Percentiles rank a stretch among this genome's conserved stretches.
Conservation (phyloP, 2,329 filamentous ascomycete species). For the Mariannaea sp. region DNA sequence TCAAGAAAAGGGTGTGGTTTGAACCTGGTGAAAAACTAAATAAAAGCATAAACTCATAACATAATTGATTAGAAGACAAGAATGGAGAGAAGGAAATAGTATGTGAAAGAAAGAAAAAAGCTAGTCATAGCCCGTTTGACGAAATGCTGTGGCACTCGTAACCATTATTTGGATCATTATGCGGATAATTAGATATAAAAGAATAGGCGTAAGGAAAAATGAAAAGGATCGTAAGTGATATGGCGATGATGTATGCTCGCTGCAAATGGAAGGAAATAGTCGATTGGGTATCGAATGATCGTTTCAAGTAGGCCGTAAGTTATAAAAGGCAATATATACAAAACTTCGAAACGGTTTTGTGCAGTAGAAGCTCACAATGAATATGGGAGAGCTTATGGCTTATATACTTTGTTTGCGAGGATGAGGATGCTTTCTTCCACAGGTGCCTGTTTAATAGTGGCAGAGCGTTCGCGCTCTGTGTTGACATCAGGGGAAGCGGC, state of each 20-base stretch:
- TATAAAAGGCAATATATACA: conserved; percentile 21
- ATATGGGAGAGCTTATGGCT: conserved; percentile 40
- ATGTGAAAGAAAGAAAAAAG: too few species aligned
- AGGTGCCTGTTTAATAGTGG: conserved; percentile 40
- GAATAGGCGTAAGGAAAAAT: too few species aligned
- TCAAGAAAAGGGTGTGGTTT: too few species aligned
- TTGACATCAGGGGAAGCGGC: conserved; percentile 23
- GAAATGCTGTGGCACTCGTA: too few species aligned
- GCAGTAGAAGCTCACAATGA: conserved; percentile 2
- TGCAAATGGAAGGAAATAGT: conserved; percentile 21
- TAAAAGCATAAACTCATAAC: too few species aligned
- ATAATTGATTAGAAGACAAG: too few species aligned
- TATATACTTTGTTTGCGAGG: conserved; percentile 57
- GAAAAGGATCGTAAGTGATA: conserved; percentile 3
- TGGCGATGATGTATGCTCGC: conserved; percentile 13
- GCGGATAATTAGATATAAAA: too few species aligned
- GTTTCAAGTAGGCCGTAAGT: conserved; percentile 36
- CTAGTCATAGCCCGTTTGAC: too few species aligned
- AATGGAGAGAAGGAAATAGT: too few species aligned
- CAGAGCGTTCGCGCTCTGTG: conserved; percentile 44
- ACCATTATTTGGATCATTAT: too few species aligned
- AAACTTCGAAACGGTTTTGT: conserved; percentile 5
- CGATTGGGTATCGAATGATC: conserved; percentile 37
- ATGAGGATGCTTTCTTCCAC: conserved; percentile 44
- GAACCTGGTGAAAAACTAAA: too few species aligned